Evolutionary conservation across 495 filamentous ascomycete genomes (phyloP).

Genomic region (Penicillium angulare): DNA sequence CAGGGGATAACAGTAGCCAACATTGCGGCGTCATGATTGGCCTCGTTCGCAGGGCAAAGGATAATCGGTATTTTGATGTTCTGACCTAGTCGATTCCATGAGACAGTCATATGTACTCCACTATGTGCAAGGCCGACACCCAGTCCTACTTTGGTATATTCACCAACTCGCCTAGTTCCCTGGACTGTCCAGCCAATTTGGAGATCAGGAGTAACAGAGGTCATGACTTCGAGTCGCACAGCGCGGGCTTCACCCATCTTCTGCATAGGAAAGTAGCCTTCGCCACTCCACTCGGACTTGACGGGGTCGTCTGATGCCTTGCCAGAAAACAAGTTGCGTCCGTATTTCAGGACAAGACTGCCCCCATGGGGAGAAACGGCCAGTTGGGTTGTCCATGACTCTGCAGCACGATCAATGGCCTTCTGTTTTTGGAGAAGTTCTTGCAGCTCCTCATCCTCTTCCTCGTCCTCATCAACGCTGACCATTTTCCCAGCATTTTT

Average conservation of each 20-base stretch:
- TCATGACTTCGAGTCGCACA: constrained; percentile 32
- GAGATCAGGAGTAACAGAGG: constrained; percentile 19
- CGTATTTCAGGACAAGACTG: constrained; percentile 33
- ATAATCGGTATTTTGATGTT: constrained; percentile 39
- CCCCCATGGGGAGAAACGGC: constrained; percentile 27
- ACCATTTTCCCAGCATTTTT: constrained; percentile 5
- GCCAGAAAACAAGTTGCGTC: constrained; percentile 44
- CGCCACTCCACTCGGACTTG: constrained; percentile 43
- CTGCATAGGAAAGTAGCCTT: constrained; percentile 37
- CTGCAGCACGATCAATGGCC: constrained; percentile 24
- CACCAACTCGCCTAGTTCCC: constrained; percentile 37
- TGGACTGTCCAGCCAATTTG: constrained; percentile 36
- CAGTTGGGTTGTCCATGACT: constrained; percentile 33
- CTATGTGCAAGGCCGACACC: constrained; percentile 34
- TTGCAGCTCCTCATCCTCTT: constrained; percentile 22
- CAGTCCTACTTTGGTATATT: constrained; percentile 39
- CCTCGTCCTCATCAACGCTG: constrained; percentile 28
- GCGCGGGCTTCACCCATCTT: constrained; percentile 32
- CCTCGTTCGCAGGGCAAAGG: constrained; percentile 35
- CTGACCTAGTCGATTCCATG: constrained; percentile 45
- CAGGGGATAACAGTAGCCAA: constrained; percentile 48
- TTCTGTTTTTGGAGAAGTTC: constrained; percentile 15
- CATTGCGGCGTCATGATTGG: constrained; percentile 35
- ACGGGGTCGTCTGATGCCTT: constrained; percentile 28
- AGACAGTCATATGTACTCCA: constrained; percentile 39